A percentile compares a stretch with the other conserved stretches of the same genome.
Conservation (phyloP, 179 eudicot species). For the Corrigiola litoralis region DNA sequence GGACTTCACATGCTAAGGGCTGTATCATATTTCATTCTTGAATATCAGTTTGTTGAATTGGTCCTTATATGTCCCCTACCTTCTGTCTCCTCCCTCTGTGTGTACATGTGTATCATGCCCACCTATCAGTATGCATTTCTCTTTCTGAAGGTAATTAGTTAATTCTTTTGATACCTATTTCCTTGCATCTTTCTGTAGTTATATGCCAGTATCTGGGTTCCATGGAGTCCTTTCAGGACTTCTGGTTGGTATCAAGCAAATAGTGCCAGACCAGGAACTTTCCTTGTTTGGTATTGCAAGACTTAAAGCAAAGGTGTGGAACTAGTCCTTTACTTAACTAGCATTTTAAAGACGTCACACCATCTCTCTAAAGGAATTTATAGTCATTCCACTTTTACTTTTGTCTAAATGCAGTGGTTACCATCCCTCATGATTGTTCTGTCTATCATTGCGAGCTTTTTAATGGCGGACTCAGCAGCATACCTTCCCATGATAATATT, state of each 20-base stretch:
- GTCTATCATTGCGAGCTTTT: constrained; percentile 59
- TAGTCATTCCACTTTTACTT: background rate
- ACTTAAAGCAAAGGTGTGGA: constrained; percentile 80
- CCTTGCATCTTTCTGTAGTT: constrained; percentile 39
- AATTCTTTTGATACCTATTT: constrained; percentile 2
- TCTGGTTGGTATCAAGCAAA: constrained; percentile 93
- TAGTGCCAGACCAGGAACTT: constrained; percentile 90
- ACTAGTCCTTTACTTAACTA: background rate
- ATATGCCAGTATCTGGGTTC: constrained; percentile 91
- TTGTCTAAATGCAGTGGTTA: constrained; percentile 78
- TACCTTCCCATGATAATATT: constrained; percentile 79
- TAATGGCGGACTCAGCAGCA: constrained; percentile 53
- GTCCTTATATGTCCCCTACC: no score
- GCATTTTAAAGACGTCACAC: background rate
- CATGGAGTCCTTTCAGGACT: constrained; percentile 84
- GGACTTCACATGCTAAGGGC: no score
- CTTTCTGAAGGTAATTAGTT: background rate
- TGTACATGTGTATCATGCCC: background rate
- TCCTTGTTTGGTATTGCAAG: constrained; percentile 37
- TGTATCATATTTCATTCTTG: no score
- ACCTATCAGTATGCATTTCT: background rate
- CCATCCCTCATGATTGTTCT: constrained; percentile 67
- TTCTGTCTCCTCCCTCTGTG: background rate
- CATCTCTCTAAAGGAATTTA: background rate
- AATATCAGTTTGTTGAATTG: no score